phyloP scores from a whole-genome alignment of 2,329 filamentous ascomycete species.

The Verticillium isaacii region DNA sequence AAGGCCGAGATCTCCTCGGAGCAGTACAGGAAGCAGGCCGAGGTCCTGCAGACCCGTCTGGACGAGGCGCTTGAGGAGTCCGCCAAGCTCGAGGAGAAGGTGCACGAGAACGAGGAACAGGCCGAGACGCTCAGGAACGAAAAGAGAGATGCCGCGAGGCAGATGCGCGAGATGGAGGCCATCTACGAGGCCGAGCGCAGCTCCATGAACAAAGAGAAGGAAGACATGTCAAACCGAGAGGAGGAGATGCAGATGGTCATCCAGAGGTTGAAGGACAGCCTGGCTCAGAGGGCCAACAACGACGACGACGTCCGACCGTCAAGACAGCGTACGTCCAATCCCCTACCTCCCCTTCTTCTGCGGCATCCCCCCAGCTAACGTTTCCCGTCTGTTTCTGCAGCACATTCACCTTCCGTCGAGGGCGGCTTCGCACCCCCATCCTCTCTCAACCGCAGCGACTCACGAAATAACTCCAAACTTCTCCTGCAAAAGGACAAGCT shows the following conservation, averaged over 20 bases:
- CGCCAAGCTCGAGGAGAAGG: conserved; percentile 77
- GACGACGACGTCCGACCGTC: conserved; percentile 55
- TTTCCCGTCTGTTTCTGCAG: neutral
- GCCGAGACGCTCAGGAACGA: conserved; percentile 78
- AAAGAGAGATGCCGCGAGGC: conserved; percentile 75
- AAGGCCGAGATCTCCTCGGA: conserved; percentile 75
- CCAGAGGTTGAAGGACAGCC: conserved; percentile 83
- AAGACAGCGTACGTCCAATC: conserved; percentile 47
- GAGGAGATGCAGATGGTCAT: conserved; percentile 90
- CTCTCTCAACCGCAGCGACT: conserved; percentile 81
- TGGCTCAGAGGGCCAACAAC: conserved; percentile 61
- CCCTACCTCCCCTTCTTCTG: neutral
- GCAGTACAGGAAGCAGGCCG: conserved; percentile 76
- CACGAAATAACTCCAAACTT: conserved; percentile 82
- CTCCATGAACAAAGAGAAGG: conserved; percentile 85
- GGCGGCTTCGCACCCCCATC: conserved; percentile 80
- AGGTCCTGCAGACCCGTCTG: conserved; percentile 78
- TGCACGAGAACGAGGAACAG: conserved; percentile 81
- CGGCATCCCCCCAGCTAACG: conserved; percentile 2
- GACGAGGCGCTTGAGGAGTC: conserved; percentile 84
- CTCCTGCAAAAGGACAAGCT: conserved; percentile 94
- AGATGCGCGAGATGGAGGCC: conserved; percentile 85
- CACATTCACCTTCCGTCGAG: conserved; percentile 64
- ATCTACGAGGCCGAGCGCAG: conserved; percentile 90
- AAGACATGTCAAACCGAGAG: conserved; percentile 76